Base-by-base conservation (phyloP, 2,329 filamentous ascomycete species). In the Lachnellula hyalina region DNA sequence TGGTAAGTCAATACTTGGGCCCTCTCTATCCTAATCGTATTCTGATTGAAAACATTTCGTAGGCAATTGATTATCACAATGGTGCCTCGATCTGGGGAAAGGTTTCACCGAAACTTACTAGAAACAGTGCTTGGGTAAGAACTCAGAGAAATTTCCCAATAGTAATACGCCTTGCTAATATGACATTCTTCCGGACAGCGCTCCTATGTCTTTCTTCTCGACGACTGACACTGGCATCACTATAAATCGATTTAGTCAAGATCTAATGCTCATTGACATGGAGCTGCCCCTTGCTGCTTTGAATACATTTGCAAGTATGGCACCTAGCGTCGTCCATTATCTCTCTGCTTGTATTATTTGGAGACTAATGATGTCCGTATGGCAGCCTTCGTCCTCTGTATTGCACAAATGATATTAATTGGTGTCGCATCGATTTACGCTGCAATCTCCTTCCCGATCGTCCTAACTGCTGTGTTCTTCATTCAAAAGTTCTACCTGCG, bases 161-260 rank as follows among this genome's bases (percentile, higher is more conserved):
- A 44, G 19, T n/a, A 44, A 21, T 25, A 19, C 19, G 5, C 19
- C 5, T n/a, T 15, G 41, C 11, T 12, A 23, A 12, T 21, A 11
- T 11, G 19, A 17, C 11, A 19, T 12, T 25, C 8, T 17, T 23
- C 5, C 8, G 15, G 6, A 47, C 28, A 47, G 44, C 14, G 72
- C 71, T 0, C 66, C 65, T 0, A 63, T 65, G 0, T 77, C 75
- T 74, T 59, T 59, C 28, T 59, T 51, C 25, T 53, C 38, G 5
- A 51, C 28, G 11, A 57, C 54, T 19, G 54, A 59, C 42, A 59
- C 47, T 21, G 56, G 56, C 17, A 19, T 52, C 14, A 65, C 74
- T 17, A 72, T 71, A 3, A 77, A 76, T 21, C 55, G 73, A 4
- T 78, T 78, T 55, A 74, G 72, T 0, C 75, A 77, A 55, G 75